A percentile compares a stretch with the other conserved stretches of the same genome.
Evolutionary conservation across 2,329 filamentous ascomycete species (phyloP).

Genomic region (Diaporthe vexans): DNA sequence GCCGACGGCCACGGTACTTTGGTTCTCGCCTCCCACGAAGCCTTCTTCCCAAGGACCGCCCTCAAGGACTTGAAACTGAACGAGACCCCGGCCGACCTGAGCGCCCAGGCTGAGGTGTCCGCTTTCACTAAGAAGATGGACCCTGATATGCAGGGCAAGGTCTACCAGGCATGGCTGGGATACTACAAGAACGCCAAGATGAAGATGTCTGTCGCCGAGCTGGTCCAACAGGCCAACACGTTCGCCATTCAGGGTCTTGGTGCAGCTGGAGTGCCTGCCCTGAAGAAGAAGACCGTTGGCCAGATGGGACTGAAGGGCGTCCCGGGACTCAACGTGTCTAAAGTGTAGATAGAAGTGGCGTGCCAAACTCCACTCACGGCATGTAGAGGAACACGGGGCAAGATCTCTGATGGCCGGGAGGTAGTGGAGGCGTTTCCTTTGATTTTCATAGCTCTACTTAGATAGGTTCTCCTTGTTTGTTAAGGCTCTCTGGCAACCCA

Average conservation of each 20-base stretch:
- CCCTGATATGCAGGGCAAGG: constrained; percentile 59
- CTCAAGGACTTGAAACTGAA: constrained; percentile 69
- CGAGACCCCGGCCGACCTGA: constrained; percentile 60
- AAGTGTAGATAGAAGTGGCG: constrained; percentile 47
- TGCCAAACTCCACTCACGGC: background rate
- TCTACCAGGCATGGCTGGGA: constrained; percentile 71
- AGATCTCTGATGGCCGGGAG: background rate
- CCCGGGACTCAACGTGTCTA: constrained; percentile 61
- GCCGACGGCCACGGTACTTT: constrained; percentile 75
- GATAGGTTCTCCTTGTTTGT: constrained; percentile 16
- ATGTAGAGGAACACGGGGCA: background rate
- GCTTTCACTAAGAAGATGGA: constrained; percentile 58
- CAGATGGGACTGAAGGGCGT: constrained; percentile 72
- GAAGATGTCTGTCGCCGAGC: constrained; percentile 56
- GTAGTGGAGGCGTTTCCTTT: background rate
- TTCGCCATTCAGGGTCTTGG: constrained; percentile 64
- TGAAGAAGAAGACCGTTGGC: constrained; percentile 62
- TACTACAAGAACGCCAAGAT: constrained; percentile 65
- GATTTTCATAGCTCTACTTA: background rate
- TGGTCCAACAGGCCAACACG: constrained; percentile 66
- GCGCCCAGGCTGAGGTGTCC: constrained; percentile 54
- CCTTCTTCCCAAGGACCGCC: constrained; percentile 63
- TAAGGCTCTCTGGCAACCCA: constrained; percentile 10
- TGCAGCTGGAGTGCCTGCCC: constrained; percentile 59
- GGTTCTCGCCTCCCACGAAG: constrained; percentile 67